phyloP scores from a whole-genome alignment of 345 rosid species.

The Gossypium ekmanianum region DNA sequence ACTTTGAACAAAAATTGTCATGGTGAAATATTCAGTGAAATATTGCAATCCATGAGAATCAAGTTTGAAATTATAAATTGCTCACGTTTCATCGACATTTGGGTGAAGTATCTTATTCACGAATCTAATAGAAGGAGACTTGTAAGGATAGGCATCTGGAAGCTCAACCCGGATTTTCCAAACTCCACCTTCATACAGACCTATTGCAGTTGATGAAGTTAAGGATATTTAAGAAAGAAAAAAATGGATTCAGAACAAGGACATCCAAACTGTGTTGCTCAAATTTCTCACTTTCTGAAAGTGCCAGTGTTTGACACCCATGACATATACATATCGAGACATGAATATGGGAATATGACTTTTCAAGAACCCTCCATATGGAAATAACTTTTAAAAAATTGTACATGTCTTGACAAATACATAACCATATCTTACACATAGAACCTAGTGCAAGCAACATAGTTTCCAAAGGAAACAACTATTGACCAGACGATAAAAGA shows the following conservation, averaged over 20 bases:
- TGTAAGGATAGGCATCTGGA: conserved; percentile 76
- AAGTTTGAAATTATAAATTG: conserved; percentile 18
- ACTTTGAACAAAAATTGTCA: not conserved
- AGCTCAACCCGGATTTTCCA: conserved; percentile 77
- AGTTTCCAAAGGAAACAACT: not conserved
- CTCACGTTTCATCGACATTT: conserved; percentile 73
- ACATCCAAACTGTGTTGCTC: not conserved
- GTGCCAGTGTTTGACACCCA: not conserved
- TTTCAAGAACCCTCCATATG: not conserved
- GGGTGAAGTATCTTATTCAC: conserved; percentile 76
- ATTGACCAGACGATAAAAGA: conserved; percentile 4
- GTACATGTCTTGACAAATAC: not conserved
- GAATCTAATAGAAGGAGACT: conserved; percentile 70
- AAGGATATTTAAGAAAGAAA: not conserved
- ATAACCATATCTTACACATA: not conserved
- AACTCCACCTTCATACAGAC: conserved; percentile 66
- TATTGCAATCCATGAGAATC: not conserved
- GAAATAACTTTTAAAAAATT: not conserved
- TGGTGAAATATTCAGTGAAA: not conserved
- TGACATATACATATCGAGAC: not conserved
- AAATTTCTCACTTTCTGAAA: not conserved
- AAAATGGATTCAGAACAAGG: not conserved
- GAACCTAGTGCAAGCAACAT: not conserved
- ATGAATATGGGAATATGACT: not conserved
- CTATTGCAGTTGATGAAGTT: conserved; percentile 26